These are phyloP conservation scores for Candida anglica DNA, from an alignment of 805 yeast species.

Conservation along the genomic window DNA sequence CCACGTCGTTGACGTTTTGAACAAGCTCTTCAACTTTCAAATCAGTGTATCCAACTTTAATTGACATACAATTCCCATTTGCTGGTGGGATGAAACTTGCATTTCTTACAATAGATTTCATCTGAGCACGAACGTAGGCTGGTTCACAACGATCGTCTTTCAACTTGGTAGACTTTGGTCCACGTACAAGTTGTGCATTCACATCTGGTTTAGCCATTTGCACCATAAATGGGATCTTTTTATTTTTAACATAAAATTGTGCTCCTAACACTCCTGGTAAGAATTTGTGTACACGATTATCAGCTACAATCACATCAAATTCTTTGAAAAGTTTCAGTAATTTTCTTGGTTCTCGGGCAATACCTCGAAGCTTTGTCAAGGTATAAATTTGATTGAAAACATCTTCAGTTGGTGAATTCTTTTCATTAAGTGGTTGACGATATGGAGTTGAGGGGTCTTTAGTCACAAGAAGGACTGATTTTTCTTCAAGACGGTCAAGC, in stretches of 20 bases:
- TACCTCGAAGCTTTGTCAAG: conserved; percentile 49
- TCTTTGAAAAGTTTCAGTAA: conserved; percentile 51
- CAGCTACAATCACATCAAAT: conserved; percentile 65
- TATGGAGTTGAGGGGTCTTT: conserved; percentile 68
- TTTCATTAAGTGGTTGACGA: conserved; percentile 43
- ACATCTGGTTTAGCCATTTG: conserved; percentile 49
- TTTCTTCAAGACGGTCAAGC: conserved; percentile 45
- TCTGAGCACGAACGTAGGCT: conserved; percentile 57
- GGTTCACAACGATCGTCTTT: conserved; percentile 64
- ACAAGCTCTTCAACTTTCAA: conserved; percentile 40
- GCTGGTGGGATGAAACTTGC: conserved; percentile 57
- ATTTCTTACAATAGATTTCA: conserved; percentile 59
- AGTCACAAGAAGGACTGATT: conserved; percentile 58
- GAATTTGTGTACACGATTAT: conserved; percentile 60
- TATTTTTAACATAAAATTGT: conserved; percentile 59
- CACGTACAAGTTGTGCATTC: conserved; percentile 26
- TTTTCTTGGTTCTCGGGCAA: conserved; percentile 40
- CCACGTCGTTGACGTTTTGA: conserved; percentile 50
- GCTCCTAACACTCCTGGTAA: conserved; percentile 57
- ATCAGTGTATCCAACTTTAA: conserved; percentile 56
- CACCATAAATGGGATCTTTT: conserved; percentile 64
- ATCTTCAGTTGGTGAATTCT: conserved; percentile 56
- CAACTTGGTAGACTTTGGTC: conserved; percentile 36
- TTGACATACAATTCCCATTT: conserved; percentile 55
- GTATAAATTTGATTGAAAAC: conserved; percentile 58